Evolutionary conservation across 306 rosid genomes (phyloP).

Genomic region (Pyrus betulifolia): DNA sequence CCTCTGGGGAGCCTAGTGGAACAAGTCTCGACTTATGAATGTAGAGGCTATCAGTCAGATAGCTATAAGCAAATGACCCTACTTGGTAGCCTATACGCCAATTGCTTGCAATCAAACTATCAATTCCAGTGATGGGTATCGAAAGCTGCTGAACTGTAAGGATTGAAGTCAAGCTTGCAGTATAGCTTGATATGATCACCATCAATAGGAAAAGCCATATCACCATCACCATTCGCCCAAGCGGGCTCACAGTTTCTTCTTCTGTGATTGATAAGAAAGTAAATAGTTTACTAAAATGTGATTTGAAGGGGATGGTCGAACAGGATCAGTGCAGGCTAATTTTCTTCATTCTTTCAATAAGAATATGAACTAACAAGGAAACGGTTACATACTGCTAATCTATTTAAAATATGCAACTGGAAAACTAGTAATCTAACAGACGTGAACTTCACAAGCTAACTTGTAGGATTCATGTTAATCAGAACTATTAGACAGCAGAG

Average conservation of each 20-base stretch:
- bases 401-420: not conserved
- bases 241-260: constrained; percentile 66
- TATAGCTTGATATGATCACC: constrained; percentile 94
- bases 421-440: not conserved
- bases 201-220: constrained; percentile 88
- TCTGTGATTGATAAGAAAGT: constrained; percentile 47
- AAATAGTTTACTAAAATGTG: constrained; percentile 18
- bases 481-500: constrained; percentile 13
- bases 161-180: constrained; percentile 90
- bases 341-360: not conserved
- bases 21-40: constrained; percentile 61
- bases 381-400: not conserved
- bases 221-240: constrained; percentile 88
- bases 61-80: constrained; percentile 80
- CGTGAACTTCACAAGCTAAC: not conserved
- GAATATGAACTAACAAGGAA: not conserved
- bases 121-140: constrained; percentile 79
- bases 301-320: constrained; percentile 10
- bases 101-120: constrained; percentile 66
- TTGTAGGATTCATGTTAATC: not conserved
- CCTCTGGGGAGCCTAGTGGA: constrained; percentile 73
- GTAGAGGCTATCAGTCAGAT: constrained; percentile 64
- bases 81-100: constrained; percentile 90
- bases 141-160: constrained; percentile 91
- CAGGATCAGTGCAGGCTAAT: constrained; percentile 4